Conservation (phyloP, 495 filamentous ascomycete genomes). For the Annulohypoxylon maeteangense region DNA sequence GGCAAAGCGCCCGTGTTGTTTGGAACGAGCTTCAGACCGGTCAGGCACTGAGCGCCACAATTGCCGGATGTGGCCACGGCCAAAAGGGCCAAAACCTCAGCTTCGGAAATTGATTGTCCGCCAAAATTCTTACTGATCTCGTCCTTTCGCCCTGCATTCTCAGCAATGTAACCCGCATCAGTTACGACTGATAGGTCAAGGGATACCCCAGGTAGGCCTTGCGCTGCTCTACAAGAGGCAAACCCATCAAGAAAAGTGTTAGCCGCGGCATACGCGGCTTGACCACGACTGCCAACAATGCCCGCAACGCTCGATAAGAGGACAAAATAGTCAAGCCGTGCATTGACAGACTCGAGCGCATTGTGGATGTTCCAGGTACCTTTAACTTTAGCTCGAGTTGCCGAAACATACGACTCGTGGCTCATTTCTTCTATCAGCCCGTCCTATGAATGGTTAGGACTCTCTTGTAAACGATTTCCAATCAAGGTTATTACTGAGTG, state of each 20-base stretch:
- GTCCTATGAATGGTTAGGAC: constrained; percentile 48
- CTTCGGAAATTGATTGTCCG: constrained; percentile 37
- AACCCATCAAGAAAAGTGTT: constrained; percentile 67
- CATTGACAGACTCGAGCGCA: constrained; percentile 37
- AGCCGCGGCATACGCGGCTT: constrained; percentile 69
- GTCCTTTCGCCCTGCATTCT: constrained; percentile 34
- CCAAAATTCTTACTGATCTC: constrained; percentile 40
- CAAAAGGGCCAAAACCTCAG: constrained; percentile 35
- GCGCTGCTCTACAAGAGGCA: constrained; percentile 41
- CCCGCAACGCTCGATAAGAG: constrained; percentile 55
- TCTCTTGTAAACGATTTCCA: not conserved
- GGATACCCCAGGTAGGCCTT: constrained; percentile 50
- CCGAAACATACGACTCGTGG: constrained; percentile 48
- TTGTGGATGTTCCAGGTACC: constrained; percentile 55
- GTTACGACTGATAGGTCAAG: constrained; percentile 44
- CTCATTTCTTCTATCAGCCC: constrained; percentile 55
- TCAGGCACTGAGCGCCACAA: constrained; percentile 35
- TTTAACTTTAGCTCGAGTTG: constrained; percentile 52
- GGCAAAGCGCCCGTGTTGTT: constrained; percentile 27
- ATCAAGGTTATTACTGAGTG: not conserved
- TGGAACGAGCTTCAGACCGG: constrained; percentile 40
- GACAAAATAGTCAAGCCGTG: constrained; percentile 69
- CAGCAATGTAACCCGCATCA: constrained; percentile 46
- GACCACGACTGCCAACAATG: constrained; percentile 63
- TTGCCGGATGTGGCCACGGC: constrained; percentile 34